These are phyloP conservation scores for Phyllosticta paracitricarpa DNA, from an alignment of 2,329 filamentous ascomycete species.

Conservation along the genomic window DNA sequence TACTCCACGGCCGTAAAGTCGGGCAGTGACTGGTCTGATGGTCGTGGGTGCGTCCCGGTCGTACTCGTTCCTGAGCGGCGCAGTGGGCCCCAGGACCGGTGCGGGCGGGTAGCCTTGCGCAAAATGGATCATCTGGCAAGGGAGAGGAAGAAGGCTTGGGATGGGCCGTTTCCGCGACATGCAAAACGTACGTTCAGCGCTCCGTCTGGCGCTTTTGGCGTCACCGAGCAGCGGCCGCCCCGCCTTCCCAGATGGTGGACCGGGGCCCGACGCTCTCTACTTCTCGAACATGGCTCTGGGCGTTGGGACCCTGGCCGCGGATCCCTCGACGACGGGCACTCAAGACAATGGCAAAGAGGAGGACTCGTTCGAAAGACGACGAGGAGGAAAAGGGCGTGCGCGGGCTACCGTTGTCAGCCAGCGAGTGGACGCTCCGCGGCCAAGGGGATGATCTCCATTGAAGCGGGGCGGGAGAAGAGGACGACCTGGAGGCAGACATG, in stretches of 20 bases:
- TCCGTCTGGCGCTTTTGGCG: constrained; percentile 4
- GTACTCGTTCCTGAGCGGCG: constrained; percentile 8
- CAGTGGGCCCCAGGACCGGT: constrained; percentile 1
- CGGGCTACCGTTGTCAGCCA: neutral
- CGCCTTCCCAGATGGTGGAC: constrained; percentile 4
- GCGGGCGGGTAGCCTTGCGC: constrained; percentile 7
- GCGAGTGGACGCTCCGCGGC: neutral
- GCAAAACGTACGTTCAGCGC: constrained; percentile 9
- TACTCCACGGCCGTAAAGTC: constrained; percentile 8
- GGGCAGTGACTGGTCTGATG: neutral
- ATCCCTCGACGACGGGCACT: neutral
- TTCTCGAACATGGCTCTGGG: constrained; percentile 3
- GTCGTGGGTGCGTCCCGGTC: neutral
- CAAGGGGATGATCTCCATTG: neutral
- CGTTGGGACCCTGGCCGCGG: constrained; percentile 4
- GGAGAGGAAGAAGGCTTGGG: constrained; percentile 4
- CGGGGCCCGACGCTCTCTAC: neutral
- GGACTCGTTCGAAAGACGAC: neutral
- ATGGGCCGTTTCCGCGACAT: constrained; percentile 8
- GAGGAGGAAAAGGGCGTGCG: neutral
- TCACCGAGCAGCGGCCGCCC: constrained; percentile 9
- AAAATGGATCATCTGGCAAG: constrained; percentile 8
- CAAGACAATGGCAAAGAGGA: neutral
- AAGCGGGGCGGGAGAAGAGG: neutral
- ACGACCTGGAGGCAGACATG: neutral